These are phyloP conservation scores for Phytophthora agathidicida DNA, from an alignment of 352 stramenopile species.

Conservation along the genomic window DNA sequence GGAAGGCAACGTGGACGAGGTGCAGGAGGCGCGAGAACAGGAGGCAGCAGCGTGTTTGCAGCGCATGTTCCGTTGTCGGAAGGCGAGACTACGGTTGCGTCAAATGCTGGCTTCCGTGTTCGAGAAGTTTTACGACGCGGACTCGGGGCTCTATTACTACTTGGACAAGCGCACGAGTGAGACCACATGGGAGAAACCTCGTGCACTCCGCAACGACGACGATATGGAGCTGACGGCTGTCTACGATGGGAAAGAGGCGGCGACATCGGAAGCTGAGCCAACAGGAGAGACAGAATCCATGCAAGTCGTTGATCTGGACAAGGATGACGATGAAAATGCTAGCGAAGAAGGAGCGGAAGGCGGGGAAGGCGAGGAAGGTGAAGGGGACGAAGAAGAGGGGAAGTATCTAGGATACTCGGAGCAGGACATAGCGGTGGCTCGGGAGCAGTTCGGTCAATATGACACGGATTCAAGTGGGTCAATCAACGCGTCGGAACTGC, in stretches of 20 bases:
- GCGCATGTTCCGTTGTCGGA: conserved; percentile 61
- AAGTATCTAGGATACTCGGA: conserved; percentile 44
- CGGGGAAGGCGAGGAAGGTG: conserved; percentile 9
- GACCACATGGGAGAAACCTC: conserved; percentile 80
- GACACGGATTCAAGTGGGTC: conserved; percentile 67
- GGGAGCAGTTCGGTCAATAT: conserved; percentile 64
- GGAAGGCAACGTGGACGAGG: conserved; percentile 20
- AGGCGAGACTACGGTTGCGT: conserved; percentile 47
- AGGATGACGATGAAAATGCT: conserved; percentile 24
- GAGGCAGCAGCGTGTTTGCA: conserved; percentile 55
- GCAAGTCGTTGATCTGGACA: conserved; percentile 24
- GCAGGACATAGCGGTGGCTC: conserved; percentile 48
- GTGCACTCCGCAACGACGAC: conserved; percentile 46
- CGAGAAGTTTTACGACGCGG: conserved; percentile 75
- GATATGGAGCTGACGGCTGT: conserved; percentile 54
- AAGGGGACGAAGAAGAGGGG: conserved; percentile 23
- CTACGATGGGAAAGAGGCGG: conserved; percentile 29
- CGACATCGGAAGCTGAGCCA: conserved; percentile 4
- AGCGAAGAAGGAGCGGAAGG: conserved; percentile 6
- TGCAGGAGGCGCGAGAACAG: conserved; percentile 13
- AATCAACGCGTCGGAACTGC: conserved; percentile 65
- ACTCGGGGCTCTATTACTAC: conserved; percentile 75
- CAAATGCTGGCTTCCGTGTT: conserved; percentile 62
- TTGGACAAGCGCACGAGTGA: conserved; percentile 70
- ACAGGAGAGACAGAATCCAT: conserved; percentile 6